Conservation (phyloP, 805 yeast species). For the Yamadazyma olivae region DNA sequence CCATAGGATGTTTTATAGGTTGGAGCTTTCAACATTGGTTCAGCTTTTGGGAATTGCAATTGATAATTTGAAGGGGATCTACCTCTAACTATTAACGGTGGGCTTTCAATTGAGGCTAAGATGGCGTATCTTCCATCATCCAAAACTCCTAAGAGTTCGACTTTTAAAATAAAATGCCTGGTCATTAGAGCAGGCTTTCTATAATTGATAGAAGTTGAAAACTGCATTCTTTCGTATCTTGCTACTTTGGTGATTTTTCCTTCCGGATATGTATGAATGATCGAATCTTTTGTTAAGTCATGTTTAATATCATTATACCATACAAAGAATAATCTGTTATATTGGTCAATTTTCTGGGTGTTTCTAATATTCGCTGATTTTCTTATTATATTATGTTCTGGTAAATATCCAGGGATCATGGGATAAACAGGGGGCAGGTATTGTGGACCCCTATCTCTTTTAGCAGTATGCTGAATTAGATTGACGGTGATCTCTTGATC, state of each 20-base stretch:
- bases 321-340: constrained; percentile 50
- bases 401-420: constrained; percentile 55
- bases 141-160: constrained; percentile 48
- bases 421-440: constrained; percentile 53
- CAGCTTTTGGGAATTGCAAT: too few species aligned
- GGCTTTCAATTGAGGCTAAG: constrained; percentile 50
- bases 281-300: constrained; percentile 7
- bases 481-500: constrained; percentile 47
- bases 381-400: constrained; percentile 53
- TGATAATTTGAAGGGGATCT: constrained; percentile 63
- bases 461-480: constrained; percentile 69
- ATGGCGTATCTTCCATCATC: constrained; percentile 30
- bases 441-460: constrained; percentile 72
- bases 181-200: constrained; percentile 41
- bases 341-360: constrained; percentile 46
- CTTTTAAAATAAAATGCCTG: constrained; percentile 49
- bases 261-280: constrained; percentile 45
- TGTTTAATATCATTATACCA: constrained; percentile 13
- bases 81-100: constrained; percentile 60
- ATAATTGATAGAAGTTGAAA: constrained; percentile 51
- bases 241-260: constrained; percentile 55
- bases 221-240: constrained; percentile 66
- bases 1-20: too few species aligned
- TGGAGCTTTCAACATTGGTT: too few species aligned
- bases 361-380: constrained; percentile 64